A percentile compares a stretch with the other conserved stretches of the same genome.
Evolutionary conservation across 108 stramenopile genomes (phyloP).

Genomic region (Cylindrotheca fusiformis): DNA sequence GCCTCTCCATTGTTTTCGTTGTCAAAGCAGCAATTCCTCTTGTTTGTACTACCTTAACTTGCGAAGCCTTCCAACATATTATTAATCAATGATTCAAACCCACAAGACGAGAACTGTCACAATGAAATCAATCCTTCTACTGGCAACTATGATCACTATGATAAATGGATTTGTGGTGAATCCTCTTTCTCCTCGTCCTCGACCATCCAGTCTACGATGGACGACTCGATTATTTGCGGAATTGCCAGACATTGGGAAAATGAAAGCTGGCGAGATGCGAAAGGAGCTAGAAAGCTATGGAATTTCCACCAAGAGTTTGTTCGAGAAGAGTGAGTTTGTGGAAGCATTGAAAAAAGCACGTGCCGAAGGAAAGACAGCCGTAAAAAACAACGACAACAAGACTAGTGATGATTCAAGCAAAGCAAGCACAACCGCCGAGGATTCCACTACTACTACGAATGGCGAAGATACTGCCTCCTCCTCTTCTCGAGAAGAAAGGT

Average conservation of each 20-base stretch:
- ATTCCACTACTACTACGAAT: background rate
- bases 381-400: too few relatives aligned
- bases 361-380: conserved; percentile 11
- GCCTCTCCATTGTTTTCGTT: too few relatives aligned
- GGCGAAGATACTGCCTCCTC: background rate
- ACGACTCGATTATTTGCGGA: conserved; percentile 1
- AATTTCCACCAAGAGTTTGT: conserved; percentile 61
- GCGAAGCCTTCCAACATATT: too few relatives aligned
- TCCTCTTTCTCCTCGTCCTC: background rate
- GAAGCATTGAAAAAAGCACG: conserved; percentile 55
- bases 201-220: background rate
- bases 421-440: background rate
- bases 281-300: conserved; percentile 74
- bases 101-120: too few relatives aligned
- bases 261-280: conserved; percentile 66
- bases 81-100: too few relatives aligned
- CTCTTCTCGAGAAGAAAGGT: conserved; percentile 26
- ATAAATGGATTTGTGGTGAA: background rate
- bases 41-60: too few relatives aligned
- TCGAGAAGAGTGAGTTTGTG: conserved; percentile 74
- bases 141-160: background rate
- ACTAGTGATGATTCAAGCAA: background rate
- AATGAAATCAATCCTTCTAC: background rate
- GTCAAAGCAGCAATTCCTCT: too few relatives aligned
- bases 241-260: conserved; percentile 34